phyloP scores from a whole-genome alignment of 345 rosid species.

The Trapa incisa region DNA sequence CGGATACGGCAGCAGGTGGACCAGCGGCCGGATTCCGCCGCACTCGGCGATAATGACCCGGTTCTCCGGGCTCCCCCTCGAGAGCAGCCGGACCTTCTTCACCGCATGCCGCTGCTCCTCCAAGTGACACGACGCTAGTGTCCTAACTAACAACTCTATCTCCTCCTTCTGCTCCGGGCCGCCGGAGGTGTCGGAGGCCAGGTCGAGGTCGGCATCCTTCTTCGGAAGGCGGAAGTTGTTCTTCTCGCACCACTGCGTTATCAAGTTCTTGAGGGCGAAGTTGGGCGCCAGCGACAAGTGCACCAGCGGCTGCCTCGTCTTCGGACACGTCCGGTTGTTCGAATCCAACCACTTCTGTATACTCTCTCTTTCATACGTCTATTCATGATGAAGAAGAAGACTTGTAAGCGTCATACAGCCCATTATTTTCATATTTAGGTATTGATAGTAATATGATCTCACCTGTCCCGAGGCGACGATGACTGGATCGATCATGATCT shows the following conservation, averaged over 20 bases:
- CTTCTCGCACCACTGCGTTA: slow-evolving; percentile 66
- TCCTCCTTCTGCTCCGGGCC: slow-evolving; percentile 20
- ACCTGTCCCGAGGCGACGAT: slow-evolving; percentile 80
- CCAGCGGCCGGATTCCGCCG: slow-evolving; percentile 44
- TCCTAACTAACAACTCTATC: slow-evolving; percentile 25
- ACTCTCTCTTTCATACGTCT: slow-evolving; percentile 70
- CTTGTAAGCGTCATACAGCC: too few species aligned
- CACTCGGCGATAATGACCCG: slow-evolving; percentile 37
- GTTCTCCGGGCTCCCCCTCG: slow-evolving; percentile 54
- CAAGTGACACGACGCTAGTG: slow-evolving; percentile 31
- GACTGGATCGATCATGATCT: slow-evolving; percentile 73
- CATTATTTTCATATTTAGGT: too few species aligned
- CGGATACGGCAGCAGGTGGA: slow-evolving; percentile 47
- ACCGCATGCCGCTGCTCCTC: slow-evolving; percentile 55
- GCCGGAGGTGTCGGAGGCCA: slow-evolving; percentile 2
- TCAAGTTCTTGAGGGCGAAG: slow-evolving; percentile 51
- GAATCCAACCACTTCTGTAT: slow-evolving; percentile 67
- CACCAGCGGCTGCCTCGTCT: slow-evolving; percentile 42
- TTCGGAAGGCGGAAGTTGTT: slow-evolving; percentile 43
- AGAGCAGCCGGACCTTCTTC: slow-evolving; percentile 46
- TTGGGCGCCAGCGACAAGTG: slow-evolving; percentile 60
- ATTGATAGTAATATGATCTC: neutral
- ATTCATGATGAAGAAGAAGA: too few species aligned
- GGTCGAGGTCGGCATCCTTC: slow-evolving; percentile 10
- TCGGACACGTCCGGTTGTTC: slow-evolving; percentile 62